Base-by-base conservation (phyloP, 371 early-diverging fungal species). In the Dinochytrium kinnereticum region DNA sequence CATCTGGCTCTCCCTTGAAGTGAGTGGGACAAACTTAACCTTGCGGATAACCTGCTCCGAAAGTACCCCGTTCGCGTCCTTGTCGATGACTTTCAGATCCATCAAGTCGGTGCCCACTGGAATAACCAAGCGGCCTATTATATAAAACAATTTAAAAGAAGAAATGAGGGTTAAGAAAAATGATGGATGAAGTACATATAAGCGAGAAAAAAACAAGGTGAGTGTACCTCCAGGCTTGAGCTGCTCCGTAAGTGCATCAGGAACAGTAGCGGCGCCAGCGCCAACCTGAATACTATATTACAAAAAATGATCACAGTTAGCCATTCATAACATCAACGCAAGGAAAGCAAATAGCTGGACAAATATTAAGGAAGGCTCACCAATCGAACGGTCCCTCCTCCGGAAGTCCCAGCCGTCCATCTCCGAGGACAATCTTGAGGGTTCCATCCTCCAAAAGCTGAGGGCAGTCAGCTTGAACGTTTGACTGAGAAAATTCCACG, bases 271-370 rank as follows among this genome's bases (percentile, higher is more conserved):
- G 1, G 68, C 51, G 2, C 5, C 68, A n/a, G 96, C 96, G 1
- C 96, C 96, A 0, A 96, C 95, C 85, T 96, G 96, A 21, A 96
- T 96, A 83, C 92, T 44, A n/a, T n/a, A n/a, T n/a, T n/a, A 44
- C 44, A 44, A 44, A 13, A 44, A 44, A 44, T 7, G 44, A 7
- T 44, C 44, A 44, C 44, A 44, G 44, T 19, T 44, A 44, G 44
- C 19, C 44, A n/a, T 44, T 44, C 44, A 44, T 13, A 44, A 44
- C 44, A 44, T 44, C 7, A 44, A 44, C 7, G 19, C 44, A 44
- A 44, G 19, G 19, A 44, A 44, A 44, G 19, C 44, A 44, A 44
- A 44, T 19, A n/a, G n/a, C n/a, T n/a, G n/a, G n/a, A n/a, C n/a
- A n/a, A n/a, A 19, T 44, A 44, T 44, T 44, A 44, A n/a, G n/a